Percentiles rank a stretch among this genome's conserved stretches.
phyloP scores from a whole-genome alignment of 805 yeast genomes.

The Yamadazyma akitaensis region DNA sequence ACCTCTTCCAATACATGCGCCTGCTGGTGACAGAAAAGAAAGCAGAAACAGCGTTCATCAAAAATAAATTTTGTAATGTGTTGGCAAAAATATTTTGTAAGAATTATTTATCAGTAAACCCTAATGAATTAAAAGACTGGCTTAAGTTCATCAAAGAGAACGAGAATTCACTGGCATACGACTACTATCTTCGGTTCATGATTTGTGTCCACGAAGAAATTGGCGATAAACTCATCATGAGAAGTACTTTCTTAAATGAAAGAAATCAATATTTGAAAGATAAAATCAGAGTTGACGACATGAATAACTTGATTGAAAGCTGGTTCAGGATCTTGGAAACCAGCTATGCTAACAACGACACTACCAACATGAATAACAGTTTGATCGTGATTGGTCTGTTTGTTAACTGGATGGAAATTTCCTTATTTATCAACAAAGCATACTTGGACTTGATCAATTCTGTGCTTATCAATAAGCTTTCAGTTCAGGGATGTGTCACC shows the following conservation, averaged over 20 bases:
- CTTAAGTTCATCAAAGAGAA: slow-evolving; percentile 18
- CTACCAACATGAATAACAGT: slow-evolving; percentile 43
- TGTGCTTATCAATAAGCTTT: slow-evolving; percentile 5
- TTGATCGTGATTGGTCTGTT: slow-evolving; percentile 75
- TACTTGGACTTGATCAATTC: slow-evolving; percentile 42
- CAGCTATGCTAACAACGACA: slow-evolving; percentile 36
- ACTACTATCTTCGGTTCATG: slow-evolving; percentile 72
- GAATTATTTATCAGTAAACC: slow-evolving; percentile 31
- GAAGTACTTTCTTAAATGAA: slow-evolving; percentile 59
- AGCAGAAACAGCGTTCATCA: slow-evolving; percentile 30
- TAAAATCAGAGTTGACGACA: slow-evolving; percentile 71
- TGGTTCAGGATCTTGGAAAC: slow-evolving; percentile 60
- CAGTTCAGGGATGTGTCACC: slow-evolving; percentile 52
- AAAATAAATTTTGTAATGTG: slow-evolving; percentile 35
- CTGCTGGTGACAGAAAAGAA: slow-evolving; percentile 21
- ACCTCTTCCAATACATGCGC: slow-evolving; percentile 36
- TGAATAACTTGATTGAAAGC: slow-evolving; percentile 56
- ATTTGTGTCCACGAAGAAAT: slow-evolving; percentile 82
- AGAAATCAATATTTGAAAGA: slow-evolving; percentile 78
- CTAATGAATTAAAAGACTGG: slow-evolving; percentile 32
- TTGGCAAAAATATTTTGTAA: slow-evolving; percentile 34
- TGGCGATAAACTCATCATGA: slow-evolving; percentile 82
- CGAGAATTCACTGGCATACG: slow-evolving; percentile 43
- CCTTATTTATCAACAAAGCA: slow-evolving; percentile 61
- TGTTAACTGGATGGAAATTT: slow-evolving; percentile 90